These are phyloP conservation scores for Gloeopeniophorella convolvens DNA, from an alignment of 768 basidiomycete species.

Conservation along the genomic window DNA sequence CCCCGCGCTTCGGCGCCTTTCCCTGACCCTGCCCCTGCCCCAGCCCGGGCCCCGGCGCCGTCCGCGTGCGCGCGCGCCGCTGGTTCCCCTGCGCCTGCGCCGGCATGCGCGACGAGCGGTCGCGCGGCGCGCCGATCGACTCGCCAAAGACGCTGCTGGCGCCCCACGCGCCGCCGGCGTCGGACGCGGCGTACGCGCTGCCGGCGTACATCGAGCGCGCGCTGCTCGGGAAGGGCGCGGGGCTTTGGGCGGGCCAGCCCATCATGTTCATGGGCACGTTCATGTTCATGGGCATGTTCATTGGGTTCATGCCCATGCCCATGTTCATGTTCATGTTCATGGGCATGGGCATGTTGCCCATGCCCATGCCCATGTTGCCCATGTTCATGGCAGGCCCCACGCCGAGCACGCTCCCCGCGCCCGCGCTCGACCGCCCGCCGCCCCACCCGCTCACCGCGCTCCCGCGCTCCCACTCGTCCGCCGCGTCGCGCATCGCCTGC, in stretches of 20 bases:
- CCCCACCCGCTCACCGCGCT: slow-evolving; percentile 38
- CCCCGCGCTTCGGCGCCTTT: slow-evolving; percentile 1
- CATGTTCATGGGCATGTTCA: slow-evolving; percentile 26
- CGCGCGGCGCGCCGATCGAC: slow-evolving; percentile 23
- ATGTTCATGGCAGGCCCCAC: slow-evolving; percentile 29
- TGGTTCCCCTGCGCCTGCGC: slow-evolving; percentile 13
- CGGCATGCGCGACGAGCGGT: slow-evolving; percentile 23
- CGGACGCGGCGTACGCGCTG: slow-evolving; percentile 56
- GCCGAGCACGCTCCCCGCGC: slow-evolving; percentile 26
- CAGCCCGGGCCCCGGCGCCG: slow-evolving; percentile 23
- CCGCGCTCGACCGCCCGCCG: slow-evolving; percentile 25
- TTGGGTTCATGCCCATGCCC: slow-evolving; percentile 17
- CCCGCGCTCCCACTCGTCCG: slow-evolving; percentile 84
- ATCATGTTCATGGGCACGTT: slow-evolving; percentile 31
- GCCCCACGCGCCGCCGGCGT: slow-evolving; percentile 35
- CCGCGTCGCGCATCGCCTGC: slow-evolving; percentile 84
- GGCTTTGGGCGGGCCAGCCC: slow-evolving; percentile 38
- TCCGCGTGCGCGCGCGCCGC: slow-evolving; percentile 25
- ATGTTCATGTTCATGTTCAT: slow-evolving; percentile 19
- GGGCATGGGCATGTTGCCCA: slow-evolving; percentile 22
- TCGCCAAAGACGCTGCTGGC: slow-evolving; percentile 71
- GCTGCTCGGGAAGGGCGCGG: slow-evolving; percentile 44
- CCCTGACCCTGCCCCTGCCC: background rate
- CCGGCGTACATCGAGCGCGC: slow-evolving; percentile 55
- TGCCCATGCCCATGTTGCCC: slow-evolving; percentile 23